These are phyloP conservation scores for Mycena indigotica DNA, from an alignment of 768 basidiomycete species.

Conservation along the genomic window DNA sequence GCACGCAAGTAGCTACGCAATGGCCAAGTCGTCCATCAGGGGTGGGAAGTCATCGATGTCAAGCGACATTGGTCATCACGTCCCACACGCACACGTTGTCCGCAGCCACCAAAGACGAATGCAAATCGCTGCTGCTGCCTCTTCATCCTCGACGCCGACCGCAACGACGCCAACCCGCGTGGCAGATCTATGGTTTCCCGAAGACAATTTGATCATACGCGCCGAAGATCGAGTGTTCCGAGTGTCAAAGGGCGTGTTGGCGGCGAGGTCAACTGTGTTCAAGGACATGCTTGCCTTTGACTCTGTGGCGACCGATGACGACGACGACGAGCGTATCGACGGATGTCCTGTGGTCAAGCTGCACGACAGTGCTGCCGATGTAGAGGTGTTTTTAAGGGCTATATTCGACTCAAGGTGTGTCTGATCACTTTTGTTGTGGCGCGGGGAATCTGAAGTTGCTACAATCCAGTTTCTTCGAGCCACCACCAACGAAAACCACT, in stretches of 20 bases:
- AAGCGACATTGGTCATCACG: too few species aligned
- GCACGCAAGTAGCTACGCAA: too few species aligned
- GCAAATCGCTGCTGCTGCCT: too few species aligned
- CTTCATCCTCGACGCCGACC: too few species aligned
- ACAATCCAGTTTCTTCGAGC: constrained; percentile 13
- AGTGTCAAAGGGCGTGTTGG: constrained; percentile 4
- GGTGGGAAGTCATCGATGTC: too few species aligned
- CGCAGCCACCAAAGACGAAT: too few species aligned
- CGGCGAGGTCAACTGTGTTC: constrained; percentile 8
- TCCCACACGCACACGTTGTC: too few species aligned
- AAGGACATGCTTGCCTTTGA: constrained; percentile 2
- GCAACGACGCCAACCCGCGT: neutral
- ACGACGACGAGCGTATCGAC: constrained; percentile 12
- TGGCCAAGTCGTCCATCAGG: too few species aligned
- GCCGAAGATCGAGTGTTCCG: constrained; percentile 1
- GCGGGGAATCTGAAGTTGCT: neutral
- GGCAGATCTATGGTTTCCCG: constrained; percentile 10
- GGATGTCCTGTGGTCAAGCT: constrained; percentile 20
- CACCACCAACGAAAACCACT: constrained; percentile 10
- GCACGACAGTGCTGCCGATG: constrained; percentile 10
- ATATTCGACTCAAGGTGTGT: constrained; percentile 18
- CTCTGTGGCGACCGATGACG: neutral
- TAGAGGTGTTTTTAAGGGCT: constrained; percentile 10
- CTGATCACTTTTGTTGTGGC: neutral
- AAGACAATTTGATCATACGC: constrained; percentile 6